A percentile compares a stretch with the other conserved stretches of the same genome.
phyloP scores from a whole-genome alignment of 108 stramenopile genomes.

The Craspedostauros australis region DNA sequence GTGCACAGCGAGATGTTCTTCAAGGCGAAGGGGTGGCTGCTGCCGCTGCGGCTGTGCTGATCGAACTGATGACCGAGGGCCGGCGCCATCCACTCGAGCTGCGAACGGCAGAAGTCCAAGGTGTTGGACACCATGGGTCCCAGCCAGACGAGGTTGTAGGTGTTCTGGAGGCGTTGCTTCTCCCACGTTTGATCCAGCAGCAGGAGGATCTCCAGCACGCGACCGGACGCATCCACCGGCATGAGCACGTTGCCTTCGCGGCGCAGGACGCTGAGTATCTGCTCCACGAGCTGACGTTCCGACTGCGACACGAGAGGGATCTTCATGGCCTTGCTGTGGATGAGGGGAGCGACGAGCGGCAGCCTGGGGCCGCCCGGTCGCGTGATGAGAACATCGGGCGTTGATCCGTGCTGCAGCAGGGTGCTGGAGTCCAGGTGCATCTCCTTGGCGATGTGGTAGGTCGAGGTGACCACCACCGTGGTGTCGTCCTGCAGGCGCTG shows the following conservation, averaged over 20 bases:
- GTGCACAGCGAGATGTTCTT: constrained; percentile 50
- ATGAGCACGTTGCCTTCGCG: constrained; percentile 90
- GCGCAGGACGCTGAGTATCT: constrained; percentile 68
- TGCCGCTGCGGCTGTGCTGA: neutral
- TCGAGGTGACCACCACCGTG: constrained; percentile 53
- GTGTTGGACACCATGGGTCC: constrained; percentile 83
- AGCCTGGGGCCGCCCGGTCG: constrained; percentile 67
- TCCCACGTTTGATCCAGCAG: constrained; percentile 83
- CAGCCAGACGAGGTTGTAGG: constrained; percentile 86
- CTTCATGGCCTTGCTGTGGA: too few species aligned
- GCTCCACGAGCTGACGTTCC: constrained; percentile 55
- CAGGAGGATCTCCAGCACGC: constrained; percentile 83
- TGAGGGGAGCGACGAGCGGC: constrained; percentile 26
- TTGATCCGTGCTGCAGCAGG: constrained; percentile 63
- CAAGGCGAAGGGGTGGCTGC: constrained; percentile 53
- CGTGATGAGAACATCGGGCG: constrained; percentile 74
- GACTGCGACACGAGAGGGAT: constrained; percentile 25
- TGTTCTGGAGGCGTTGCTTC: constrained; percentile 48
- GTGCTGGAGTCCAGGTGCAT: constrained; percentile 74
- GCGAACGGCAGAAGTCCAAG: constrained; percentile 79
- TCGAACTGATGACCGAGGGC: constrained; percentile 29
- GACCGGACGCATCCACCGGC: constrained; percentile 84
- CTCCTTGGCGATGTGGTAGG: constrained; percentile 80
- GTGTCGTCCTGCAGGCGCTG: constrained; percentile 74
- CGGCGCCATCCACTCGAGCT: constrained; percentile 85